phyloP scores from a whole-genome alignment of 2,329 filamentous ascomycete genomes.

The Colletotrichum zoysiae region DNA sequence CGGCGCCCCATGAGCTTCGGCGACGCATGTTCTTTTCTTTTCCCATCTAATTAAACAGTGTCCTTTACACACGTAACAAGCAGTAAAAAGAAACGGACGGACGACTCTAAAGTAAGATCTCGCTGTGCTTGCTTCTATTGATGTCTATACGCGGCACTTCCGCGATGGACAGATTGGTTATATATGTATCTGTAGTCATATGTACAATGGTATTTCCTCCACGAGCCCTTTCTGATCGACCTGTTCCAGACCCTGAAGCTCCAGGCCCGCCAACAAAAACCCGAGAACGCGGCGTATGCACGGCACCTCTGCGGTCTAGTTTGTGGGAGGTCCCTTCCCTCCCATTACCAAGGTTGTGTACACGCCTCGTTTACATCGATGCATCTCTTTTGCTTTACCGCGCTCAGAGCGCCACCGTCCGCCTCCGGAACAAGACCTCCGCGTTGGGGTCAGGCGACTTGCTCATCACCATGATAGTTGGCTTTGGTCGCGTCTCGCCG shows the following conservation, averaged over 20 bases:
- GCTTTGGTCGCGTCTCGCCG: constrained; percentile 54
- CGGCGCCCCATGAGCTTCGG: neutral
- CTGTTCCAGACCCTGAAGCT: constrained; percentile 27
- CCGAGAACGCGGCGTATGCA: neutral
- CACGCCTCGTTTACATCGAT: neutral
- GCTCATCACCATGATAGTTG: constrained; percentile 55
- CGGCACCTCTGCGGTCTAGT: neutral
- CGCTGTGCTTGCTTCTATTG: constrained; percentile 16
- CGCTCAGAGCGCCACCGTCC: constrained; percentile 43
- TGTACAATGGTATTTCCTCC: constrained; percentile 40
- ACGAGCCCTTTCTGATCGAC: constrained; percentile 10
- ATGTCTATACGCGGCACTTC: neutral
- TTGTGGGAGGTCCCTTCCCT: neutral
- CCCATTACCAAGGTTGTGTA: constrained; percentile 3
- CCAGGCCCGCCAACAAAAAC: constrained; percentile 29
- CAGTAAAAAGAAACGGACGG: neutral
- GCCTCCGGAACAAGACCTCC: constrained; percentile 56
- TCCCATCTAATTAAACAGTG: neutral
- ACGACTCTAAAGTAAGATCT: neutral
- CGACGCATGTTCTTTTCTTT: too few species aligned
- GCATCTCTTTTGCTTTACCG: too few species aligned
- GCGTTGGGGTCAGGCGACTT: constrained; percentile 57
- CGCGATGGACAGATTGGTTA: neutral
- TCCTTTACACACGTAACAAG: neutral
- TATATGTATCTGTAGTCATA: constrained; percentile 16